Evolutionary conservation across 1,284 basidiomycete species (phyloP).

Genomic region (Phylloporus sp.): DNA sequence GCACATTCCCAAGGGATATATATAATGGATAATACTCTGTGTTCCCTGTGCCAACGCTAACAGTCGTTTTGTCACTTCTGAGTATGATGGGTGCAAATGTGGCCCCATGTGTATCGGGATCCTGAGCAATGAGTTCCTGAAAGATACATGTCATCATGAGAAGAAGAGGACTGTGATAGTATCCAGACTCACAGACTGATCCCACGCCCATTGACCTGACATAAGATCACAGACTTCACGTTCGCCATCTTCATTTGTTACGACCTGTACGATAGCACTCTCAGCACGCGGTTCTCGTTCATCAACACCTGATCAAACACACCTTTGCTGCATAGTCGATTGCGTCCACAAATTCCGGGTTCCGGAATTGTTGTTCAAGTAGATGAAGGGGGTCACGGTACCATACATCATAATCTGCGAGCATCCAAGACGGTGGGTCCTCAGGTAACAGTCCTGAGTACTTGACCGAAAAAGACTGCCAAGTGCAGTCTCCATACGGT

Average conservation of each 20-base stretch:
- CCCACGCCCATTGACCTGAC: slow-evolving; percentile 4
- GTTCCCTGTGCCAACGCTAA: no score
- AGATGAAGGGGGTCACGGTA: neutral
- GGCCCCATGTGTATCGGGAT: neutral
- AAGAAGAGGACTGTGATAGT: no score
- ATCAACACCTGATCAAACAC: neutral
- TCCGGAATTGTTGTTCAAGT: neutral
- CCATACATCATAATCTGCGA: neutral
- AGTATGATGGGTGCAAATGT: slow-evolving; percentile 1
- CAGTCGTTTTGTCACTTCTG: neutral
- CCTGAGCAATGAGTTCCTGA: neutral
- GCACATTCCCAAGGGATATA: no score
- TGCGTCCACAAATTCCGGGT: neutral
- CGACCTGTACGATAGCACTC: neutral
- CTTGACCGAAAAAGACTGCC: slow-evolving; percentile 5
- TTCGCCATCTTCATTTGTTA: neutral
- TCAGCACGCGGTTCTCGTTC: no score
- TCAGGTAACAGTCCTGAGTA: neutral
- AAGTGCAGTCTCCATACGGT: neutral
- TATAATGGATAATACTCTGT: no score
- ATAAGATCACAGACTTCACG: slow-evolving; percentile 2
- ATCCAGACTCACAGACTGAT: neutral
- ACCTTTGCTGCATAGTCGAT: slow-evolving; percentile 6
- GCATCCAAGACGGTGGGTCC: neutral
- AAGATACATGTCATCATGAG: no score